Conservation (phyloP, 2,329 filamentous ascomycete genomes). For the Hymenoscyphus linearis region DNA sequence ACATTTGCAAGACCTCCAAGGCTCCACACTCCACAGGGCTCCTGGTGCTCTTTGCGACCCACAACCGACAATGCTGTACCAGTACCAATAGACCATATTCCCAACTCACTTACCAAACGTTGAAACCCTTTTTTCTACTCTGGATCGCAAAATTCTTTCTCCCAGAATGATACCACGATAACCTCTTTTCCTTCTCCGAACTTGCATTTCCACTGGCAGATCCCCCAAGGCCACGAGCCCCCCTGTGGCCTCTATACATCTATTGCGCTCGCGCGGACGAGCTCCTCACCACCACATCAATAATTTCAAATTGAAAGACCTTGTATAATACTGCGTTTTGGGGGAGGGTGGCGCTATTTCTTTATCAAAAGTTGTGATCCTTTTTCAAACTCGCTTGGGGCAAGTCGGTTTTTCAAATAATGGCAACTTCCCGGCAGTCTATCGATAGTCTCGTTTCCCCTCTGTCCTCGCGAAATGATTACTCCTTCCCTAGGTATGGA, state of each 20-base stretch:
- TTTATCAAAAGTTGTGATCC: conserved; percentile 2
- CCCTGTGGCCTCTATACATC: background rate
- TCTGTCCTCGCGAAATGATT: conserved; percentile 38
- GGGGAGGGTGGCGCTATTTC: conserved; percentile 22
- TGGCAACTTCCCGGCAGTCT: conserved; percentile 41
- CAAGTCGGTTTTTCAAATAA: conserved; percentile 19
- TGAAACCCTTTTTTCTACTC: background rate
- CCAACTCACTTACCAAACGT: background rate
- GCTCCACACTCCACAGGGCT: too few species aligned
- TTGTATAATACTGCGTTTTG: conserved; percentile 10
- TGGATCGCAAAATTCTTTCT: background rate
- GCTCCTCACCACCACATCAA: background rate
- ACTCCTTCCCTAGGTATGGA: conserved; percentile 48
- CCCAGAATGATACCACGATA: conserved; percentile 30
- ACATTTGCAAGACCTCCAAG: too few species aligned
- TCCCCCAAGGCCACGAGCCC: background rate
- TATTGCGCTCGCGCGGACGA: background rate
- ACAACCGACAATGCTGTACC: too few species aligned
- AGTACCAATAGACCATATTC: background rate
- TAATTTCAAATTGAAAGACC: background rate
- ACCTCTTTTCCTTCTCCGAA: conserved; percentile 12
- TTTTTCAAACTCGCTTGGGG: background rate
- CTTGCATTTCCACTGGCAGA: background rate
- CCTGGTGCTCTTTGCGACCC: too few species aligned
- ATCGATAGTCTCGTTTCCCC: conserved; percentile 41